Evolutionary conservation across 139 green algal species (phyloP).

Genomic region (Ettlia oleoabundans): DNA sequence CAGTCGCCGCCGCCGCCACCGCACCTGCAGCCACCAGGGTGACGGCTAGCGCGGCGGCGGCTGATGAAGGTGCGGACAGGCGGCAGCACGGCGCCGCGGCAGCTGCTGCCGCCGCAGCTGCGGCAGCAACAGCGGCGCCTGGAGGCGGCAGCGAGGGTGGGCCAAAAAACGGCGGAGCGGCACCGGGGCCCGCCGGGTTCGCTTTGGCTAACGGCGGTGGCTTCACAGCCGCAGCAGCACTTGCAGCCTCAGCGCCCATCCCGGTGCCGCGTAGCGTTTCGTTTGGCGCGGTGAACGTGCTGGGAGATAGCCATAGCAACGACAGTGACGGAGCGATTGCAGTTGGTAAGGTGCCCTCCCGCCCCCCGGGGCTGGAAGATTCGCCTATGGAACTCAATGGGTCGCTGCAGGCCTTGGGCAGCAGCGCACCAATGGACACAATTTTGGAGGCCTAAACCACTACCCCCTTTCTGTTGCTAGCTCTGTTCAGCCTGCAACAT

Average conservation of each 20-base stretch:
- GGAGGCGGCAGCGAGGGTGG: not conserved
- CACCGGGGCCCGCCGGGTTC: not conserved
- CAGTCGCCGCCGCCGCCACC: not conserved
- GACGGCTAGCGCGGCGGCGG: not conserved
- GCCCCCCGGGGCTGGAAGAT: not conserved
- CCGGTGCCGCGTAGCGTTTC: conserved; percentile 15
- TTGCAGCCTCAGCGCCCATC: not conserved
- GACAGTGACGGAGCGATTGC: not conserved
- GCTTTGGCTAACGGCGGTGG: not conserved
- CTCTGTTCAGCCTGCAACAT: no score
- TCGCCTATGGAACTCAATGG: not conserved
- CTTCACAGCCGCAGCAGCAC: not conserved
- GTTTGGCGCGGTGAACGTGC: conserved; percentile 2
- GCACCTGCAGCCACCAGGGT: not conserved
- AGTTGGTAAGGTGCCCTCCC: not conserved
- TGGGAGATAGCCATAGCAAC: no score
- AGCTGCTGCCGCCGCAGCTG: not conserved
- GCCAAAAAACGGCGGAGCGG: not conserved
- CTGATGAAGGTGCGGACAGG: not conserved
- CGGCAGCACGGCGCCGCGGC: not conserved
- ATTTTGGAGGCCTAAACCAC: not conserved
- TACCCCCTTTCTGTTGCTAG: not conserved
- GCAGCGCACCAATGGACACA: not conserved
- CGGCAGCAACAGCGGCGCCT: not conserved
- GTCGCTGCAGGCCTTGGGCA: not conserved